Conservation (phyloP, 768 basidiomycete genomes). For the Lyophyllum shimeji region DNA sequence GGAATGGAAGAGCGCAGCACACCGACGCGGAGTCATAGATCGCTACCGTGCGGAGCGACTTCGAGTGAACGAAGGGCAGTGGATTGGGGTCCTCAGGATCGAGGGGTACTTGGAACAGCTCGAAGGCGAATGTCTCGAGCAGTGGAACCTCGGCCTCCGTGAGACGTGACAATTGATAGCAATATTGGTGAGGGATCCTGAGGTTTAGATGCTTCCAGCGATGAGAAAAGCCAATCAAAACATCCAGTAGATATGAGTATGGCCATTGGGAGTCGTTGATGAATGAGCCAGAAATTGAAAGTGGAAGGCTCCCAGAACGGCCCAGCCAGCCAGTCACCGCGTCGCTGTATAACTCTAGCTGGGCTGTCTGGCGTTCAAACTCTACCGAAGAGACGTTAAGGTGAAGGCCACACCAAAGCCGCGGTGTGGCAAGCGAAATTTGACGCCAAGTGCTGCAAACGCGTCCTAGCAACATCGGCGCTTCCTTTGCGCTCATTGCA, state of each 20-base stretch:
- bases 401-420: conserved; percentile 1
- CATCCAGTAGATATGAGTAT: too few relatives aligned
- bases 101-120: not conserved
- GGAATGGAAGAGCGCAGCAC: not conserved
- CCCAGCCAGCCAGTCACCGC: conserved; percentile 2
- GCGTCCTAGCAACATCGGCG: conserved; percentile 5
- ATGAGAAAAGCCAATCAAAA: not conserved
- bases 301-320: not conserved
- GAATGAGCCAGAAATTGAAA: too few relatives aligned
- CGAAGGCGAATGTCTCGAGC: not conserved
- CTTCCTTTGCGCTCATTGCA: not conserved
- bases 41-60: not conserved
- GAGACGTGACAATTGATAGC: not conserved
- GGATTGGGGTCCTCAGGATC: not conserved
- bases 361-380: not conserved
- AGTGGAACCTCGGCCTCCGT: not conserved
- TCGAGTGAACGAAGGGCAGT: not conserved
- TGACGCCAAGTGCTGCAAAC: conserved; percentile 1
- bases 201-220: not conserved
- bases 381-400: not conserved
- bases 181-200: not conserved
- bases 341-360: not conserved
- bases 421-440: not conserved
- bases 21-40: not conserved
- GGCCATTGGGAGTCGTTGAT: too few relatives aligned